These are phyloP conservation scores for Amaranthus hypochondriacus DNA, from an alignment of 148 eudicot species.

Conservation along the genomic window DNA sequence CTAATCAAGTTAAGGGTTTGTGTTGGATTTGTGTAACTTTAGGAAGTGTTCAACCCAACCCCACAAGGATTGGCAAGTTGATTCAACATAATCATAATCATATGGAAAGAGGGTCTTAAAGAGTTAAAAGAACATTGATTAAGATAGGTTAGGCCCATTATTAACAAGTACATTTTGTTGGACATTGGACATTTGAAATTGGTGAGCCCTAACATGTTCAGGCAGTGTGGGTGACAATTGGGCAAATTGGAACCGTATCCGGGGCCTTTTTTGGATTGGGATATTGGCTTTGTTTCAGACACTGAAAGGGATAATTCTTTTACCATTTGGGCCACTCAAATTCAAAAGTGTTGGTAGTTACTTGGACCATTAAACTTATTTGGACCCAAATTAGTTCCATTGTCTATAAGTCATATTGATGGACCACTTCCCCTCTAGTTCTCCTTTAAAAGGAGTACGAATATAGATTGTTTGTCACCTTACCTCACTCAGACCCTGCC, in stretches of 20 bases:
- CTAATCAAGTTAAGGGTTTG: background rate
- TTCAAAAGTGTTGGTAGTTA: background rate
- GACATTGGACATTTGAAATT: background rate
- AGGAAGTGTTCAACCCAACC: background rate
- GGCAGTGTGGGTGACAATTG: conserved; percentile 9
- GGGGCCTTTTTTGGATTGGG: conserved; percentile 6
- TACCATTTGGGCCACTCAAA: conserved; percentile 6
- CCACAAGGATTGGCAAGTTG: conserved; percentile 12
- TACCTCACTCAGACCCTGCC: too few relatives aligned
- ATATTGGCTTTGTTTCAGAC: conserved; percentile 17
- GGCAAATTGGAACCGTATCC: conserved; percentile 7
- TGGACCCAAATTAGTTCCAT: conserved; percentile 8
- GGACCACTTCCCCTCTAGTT: background rate
- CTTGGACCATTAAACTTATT: background rate
- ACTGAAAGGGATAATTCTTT: conserved; percentile 11
- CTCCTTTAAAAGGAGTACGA: background rate
- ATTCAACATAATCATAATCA: conserved; percentile 17
- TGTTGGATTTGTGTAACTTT: background rate
- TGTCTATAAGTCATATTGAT: background rate
- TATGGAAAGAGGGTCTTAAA: conserved; percentile 10
- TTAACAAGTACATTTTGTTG: background rate
- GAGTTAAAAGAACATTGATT: background rate
- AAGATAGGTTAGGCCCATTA: conserved; percentile 13
- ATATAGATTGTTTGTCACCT: too few relatives aligned
- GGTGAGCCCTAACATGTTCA: conserved; percentile 14